phyloP scores from a whole-genome alignment of 768 basidiomycete species.

The Termitomyces heimii region DNA sequence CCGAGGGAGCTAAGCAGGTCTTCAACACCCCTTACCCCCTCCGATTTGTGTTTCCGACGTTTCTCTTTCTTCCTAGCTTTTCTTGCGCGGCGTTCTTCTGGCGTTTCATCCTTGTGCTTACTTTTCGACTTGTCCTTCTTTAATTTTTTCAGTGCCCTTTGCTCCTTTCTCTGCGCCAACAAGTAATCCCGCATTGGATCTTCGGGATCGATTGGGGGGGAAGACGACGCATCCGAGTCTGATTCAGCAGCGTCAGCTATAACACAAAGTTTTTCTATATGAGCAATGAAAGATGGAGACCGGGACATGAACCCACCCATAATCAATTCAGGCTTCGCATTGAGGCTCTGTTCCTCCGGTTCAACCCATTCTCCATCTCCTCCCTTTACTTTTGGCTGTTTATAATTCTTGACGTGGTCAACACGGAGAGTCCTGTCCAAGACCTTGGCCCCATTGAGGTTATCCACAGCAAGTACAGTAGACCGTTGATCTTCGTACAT shows the following conservation, averaged over 20 bases:
- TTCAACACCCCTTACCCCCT: slow-evolving; percentile 61
- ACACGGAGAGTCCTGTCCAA: slow-evolving; percentile 84
- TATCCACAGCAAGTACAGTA: slow-evolving; percentile 95
- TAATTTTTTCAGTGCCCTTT: slow-evolving; percentile 59
- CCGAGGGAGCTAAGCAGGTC: slow-evolving; percentile 52
- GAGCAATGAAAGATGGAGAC: neutral
- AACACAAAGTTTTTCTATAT: neutral
- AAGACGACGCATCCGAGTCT: slow-evolving; percentile 61
- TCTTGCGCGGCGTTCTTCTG: slow-evolving; percentile 68
- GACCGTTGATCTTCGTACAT: slow-evolving; percentile 99
- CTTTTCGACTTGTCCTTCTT: slow-evolving; percentile 59
- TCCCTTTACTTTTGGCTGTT: slow-evolving; percentile 71
- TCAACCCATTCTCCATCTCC: slow-evolving; percentile 86
- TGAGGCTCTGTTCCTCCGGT: slow-evolving; percentile 78
- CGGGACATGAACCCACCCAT: slow-evolving; percentile 38
- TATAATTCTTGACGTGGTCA: slow-evolving; percentile 90
- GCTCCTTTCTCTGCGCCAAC: slow-evolving; percentile 65
- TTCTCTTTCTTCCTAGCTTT: slow-evolving; percentile 69
- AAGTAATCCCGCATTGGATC: slow-evolving; percentile 98
- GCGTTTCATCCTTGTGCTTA: slow-evolving; percentile 71
- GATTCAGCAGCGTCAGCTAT: slow-evolving; percentile 49
- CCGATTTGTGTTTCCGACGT: slow-evolving; percentile 58
- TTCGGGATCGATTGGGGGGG: slow-evolving; percentile 81
- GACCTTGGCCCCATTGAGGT: slow-evolving; percentile 92
- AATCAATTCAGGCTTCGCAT: slow-evolving; percentile 75